These are phyloP conservation scores for Juglanconis sp. DNA, from an alignment of 2,329 filamentous ascomycete genomes.

Conservation along the genomic window DNA sequence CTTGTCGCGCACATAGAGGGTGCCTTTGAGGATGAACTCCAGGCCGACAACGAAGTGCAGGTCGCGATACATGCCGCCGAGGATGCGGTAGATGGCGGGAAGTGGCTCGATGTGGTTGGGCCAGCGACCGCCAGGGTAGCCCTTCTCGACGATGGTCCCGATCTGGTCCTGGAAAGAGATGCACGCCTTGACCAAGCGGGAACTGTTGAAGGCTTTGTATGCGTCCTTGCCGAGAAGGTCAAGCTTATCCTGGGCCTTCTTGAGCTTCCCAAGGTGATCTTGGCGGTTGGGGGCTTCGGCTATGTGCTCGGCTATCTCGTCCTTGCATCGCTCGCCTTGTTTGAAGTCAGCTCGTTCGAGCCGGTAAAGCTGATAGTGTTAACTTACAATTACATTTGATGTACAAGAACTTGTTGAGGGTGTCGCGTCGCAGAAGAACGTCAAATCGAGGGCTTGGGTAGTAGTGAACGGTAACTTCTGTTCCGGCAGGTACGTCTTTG, in stretches of 20 bases:
- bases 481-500: constrained; percentile 27
- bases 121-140: constrained; percentile 23
- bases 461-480: constrained; percentile 34
- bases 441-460: constrained; percentile 23
- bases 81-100: constrained; percentile 21
- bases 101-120: constrained; percentile 28
- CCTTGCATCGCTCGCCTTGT: constrained; percentile 26
- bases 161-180: constrained; percentile 19
- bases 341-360: background rate
- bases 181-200: constrained; percentile 17
- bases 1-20: constrained; percentile 20
- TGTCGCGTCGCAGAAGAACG: constrained; percentile 21
- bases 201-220: constrained; percentile 10
- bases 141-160: constrained; percentile 16
- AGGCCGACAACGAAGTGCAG: constrained; percentile 22
- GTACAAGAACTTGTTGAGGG: constrained; percentile 24
- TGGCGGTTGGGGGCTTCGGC: constrained; percentile 7
- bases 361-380: no score
- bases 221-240: constrained; percentile 17
- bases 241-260: constrained; percentile 19
- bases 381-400: constrained; percentile 28
- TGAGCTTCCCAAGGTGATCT: constrained; percentile 17
- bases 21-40: constrained; percentile 26
- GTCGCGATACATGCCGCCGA: constrained; percentile 23
- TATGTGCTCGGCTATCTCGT: constrained; percentile 22